These are phyloP conservation scores for Blastobotrys capitulatus DNA, from an alignment of 1,139 yeast genomes.

Conservation along the genomic window DNA sequence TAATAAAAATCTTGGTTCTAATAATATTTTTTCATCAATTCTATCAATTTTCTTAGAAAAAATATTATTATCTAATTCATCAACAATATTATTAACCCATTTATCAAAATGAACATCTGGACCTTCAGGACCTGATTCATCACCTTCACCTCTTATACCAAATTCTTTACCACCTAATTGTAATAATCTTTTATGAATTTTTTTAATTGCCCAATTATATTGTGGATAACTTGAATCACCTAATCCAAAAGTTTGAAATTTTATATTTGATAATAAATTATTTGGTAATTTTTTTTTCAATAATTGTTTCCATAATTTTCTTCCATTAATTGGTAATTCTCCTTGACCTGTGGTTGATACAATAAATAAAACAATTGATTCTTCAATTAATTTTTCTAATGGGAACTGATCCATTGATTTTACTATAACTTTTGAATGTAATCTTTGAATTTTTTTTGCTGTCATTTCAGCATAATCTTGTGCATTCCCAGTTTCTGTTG, in stretches of 20 bases:
- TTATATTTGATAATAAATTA: constrained; percentile 51
- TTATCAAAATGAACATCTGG: constrained; percentile 70
- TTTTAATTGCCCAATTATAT: constrained; percentile 77
- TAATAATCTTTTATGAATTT: constrained; percentile 66
- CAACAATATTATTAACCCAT: constrained; percentile 58
- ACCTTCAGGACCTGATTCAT: constrained; percentile 78
- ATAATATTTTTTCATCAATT: constrained; percentile 32
- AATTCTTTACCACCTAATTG: constrained; percentile 81
- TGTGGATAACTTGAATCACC: constrained; percentile 94
- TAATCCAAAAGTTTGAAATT: constrained; percentile 73
- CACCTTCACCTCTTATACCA: constrained; percentile 77
- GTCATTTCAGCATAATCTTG: constrained; percentile 76
- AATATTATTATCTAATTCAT: constrained; percentile 34
- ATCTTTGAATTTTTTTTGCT: constrained; percentile 50
- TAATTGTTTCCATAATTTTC: constrained; percentile 66
- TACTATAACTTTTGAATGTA: constrained; percentile 44
- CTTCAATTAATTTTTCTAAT: constrained; percentile 25
- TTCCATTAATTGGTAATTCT: constrained; percentile 75
- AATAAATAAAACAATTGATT: constrained; percentile 52
- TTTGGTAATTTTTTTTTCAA: constrained; percentile 61
- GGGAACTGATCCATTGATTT: constrained; percentile 58
- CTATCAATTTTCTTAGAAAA: constrained; percentile 5
- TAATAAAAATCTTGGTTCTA: constrained; percentile 42
- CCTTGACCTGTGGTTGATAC: constrained; percentile 98
- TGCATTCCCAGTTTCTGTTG: constrained; percentile 91